Percentiles rank a stretch among this genome's conserved stretches.
Evolutionary conservation across 495 filamentous ascomycete species (phyloP).

Genomic region (Penicillium malachiteum): DNA sequence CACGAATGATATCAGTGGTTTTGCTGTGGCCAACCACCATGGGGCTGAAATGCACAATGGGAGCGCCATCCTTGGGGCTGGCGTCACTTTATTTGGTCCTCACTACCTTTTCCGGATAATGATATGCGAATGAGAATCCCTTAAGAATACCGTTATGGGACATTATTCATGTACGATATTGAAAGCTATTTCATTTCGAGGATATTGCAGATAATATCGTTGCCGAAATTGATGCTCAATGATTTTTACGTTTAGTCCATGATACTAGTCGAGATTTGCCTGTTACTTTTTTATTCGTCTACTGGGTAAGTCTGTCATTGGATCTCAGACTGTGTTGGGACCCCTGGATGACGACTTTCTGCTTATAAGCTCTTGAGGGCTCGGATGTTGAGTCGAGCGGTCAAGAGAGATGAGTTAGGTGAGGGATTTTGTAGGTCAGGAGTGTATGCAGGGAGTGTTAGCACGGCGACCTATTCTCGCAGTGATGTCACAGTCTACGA

Average conservation of each 20-base stretch:
- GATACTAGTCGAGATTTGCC: not conserved
- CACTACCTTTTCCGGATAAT: not conserved
- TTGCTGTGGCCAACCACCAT: not conserved
- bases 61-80: not conserved
- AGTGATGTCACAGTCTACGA: not conserved
- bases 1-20: not conserved
- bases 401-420: not conserved
- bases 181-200: not conserved
- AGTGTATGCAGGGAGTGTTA: not conserved
- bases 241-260: not conserved
- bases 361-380: not conserved
- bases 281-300: not conserved
- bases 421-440: not conserved
- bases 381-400: not conserved
- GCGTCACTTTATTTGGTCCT: constrained; percentile 3
- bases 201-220: not conserved
- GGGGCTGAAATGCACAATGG: not conserved
- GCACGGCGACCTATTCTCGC: not conserved
- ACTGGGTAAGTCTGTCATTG: not conserved
- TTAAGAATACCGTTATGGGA: no score
- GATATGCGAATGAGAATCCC: not conserved
- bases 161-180: no score
- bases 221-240: not conserved
- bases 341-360: not conserved
- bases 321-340: not conserved